Base-by-base conservation (phyloP, 2,329 filamentous ascomycete genomes). In the Aspergillus sergii region DNA sequence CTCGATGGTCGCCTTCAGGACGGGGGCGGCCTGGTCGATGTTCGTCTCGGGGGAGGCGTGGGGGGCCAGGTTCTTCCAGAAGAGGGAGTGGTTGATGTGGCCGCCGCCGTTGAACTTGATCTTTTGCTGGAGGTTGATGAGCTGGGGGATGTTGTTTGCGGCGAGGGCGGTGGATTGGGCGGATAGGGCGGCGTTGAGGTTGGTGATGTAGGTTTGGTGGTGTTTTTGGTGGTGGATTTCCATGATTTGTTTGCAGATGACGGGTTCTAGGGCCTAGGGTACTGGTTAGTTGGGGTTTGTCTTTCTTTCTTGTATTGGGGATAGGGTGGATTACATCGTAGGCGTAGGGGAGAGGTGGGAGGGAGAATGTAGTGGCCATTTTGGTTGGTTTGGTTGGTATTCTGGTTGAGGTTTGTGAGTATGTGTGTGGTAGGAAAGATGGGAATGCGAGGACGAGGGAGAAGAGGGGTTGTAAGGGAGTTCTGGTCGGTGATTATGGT, bases 171-270 rank as follows among this genome's bases (percentile, higher is more conserved):
- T 78, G 58, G 83, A 80, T 66, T 91, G 89, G 16, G 85, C 88
- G 75, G 92, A 86, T 62, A 88, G 83, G 51, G 91, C 91, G 62
- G 89, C 85, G 83, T 97, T 97, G 81, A 92, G 90, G 76, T 91
- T 91, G 78, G 89, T 95, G 72, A 97, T 91, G 79, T 97, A 96
- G 72, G 93, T 93, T 80, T 94, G 89, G 83, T 97, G 93, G 84
- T 97, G 93, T 82, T 94, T 96, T 81, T 86, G 87, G 86, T 97
- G 91, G 84, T 97, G 93, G 36, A 96, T 88, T 82, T 96, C 91
- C 93, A 97, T 97, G 82, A 97, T 96, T 81, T 94, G 87, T 76
- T 89, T 89, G 46, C 91, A 93, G 84, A 97, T 86, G 77, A 84
- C 76, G 69, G 85, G 86, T 82, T 97, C 94, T 71, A 97, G 92